These are phyloP conservation scores for Podila horticola DNA, from an alignment of 192 early-diverging fungal species.

Conservation along the genomic window DNA sequence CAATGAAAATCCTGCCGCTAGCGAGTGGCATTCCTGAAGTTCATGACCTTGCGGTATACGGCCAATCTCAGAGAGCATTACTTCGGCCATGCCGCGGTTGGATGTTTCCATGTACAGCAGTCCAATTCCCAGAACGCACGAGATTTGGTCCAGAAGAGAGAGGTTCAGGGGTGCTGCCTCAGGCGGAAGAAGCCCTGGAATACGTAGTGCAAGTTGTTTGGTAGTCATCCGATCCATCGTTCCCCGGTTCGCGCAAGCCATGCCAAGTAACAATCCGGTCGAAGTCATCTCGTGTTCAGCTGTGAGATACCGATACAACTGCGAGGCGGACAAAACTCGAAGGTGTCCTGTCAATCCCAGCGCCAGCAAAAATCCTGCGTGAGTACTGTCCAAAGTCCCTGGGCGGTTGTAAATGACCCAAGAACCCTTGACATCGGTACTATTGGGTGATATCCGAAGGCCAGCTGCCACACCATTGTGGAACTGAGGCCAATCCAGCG, in stretches of 20 bases:
- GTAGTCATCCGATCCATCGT: conserved; percentile 70
- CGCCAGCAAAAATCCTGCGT: conserved; percentile 86
- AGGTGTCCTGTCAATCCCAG: conserved; percentile 86
- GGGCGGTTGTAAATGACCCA: conserved; percentile 87
- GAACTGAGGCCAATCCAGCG: conserved; percentile 85
- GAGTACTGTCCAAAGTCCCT: conserved; percentile 60
- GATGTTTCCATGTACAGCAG: conserved; percentile 76
- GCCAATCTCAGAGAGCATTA: conserved; percentile 78
- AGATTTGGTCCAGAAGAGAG: conserved; percentile 72
- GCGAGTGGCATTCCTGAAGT: conserved; percentile 71
- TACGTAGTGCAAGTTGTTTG: conserved; percentile 79
- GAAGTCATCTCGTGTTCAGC: conserved; percentile 74
- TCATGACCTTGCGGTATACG: conserved; percentile 31
- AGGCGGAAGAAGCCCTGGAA: conserved; percentile 74
- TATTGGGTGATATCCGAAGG: conserved; percentile 69
- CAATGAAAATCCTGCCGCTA: conserved; percentile 86
- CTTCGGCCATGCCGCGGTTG: conserved; percentile 75
- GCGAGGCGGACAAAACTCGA: conserved; percentile 68
- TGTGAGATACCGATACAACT: conserved; percentile 69
- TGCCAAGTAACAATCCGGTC: conserved; percentile 81
- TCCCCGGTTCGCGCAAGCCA: conserved; percentile 75
- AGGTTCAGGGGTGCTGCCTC: conserved; percentile 68
- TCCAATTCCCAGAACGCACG: conserved; percentile 82
- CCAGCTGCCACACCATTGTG: conserved; percentile 89
- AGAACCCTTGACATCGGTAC: conserved; percentile 65